A percentile compares a stretch with the other conserved stretches of the same genome.
Evolutionary conservation across 2,329 filamentous ascomycete genomes (phyloP).

Genomic region (Aspergillus melleus): DNA sequence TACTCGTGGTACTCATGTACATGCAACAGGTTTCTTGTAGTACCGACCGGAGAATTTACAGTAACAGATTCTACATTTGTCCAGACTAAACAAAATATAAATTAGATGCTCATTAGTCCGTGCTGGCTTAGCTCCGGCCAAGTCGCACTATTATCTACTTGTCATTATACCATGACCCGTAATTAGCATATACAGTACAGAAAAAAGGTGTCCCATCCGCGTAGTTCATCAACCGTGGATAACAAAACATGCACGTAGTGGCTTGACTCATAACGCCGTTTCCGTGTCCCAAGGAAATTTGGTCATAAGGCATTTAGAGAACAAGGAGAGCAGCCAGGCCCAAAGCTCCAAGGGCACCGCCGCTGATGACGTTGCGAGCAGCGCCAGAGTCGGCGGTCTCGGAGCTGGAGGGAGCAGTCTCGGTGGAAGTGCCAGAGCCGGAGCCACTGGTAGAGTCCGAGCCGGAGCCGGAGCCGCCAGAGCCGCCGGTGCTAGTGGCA

Average conservation of each 20-base stretch:
- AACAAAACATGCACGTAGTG: conserved; percentile 4
- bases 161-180: conserved; percentile 6
- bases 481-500: conserved; percentile 7
- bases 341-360: conserved; percentile 38
- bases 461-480: conserved; percentile 13
- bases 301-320: conserved; percentile 31
- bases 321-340: conserved; percentile 45
- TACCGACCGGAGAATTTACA: neutral
- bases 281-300: conserved; percentile 1
- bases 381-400: conserved; percentile 27
- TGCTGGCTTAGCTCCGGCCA: conserved; percentile 2
- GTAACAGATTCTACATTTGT: neutral
- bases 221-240: conserved; percentile 3
- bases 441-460: conserved; percentile 13
- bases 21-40: too few relatives aligned
- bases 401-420: conserved; percentile 15
- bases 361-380: conserved; percentile 31
- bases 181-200: conserved; percentile 17
- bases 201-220: conserved; percentile 1
- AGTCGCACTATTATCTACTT: conserved; percentile 9
- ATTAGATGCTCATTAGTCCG: conserved; percentile 1
- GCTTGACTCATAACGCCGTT: conserved; percentile 4
- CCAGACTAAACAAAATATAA: neutral
- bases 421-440: conserved; percentile 18
- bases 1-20: too few relatives aligned